Conservation (phyloP, 345 rosid genomes). For the Angophora floribunda region DNA sequence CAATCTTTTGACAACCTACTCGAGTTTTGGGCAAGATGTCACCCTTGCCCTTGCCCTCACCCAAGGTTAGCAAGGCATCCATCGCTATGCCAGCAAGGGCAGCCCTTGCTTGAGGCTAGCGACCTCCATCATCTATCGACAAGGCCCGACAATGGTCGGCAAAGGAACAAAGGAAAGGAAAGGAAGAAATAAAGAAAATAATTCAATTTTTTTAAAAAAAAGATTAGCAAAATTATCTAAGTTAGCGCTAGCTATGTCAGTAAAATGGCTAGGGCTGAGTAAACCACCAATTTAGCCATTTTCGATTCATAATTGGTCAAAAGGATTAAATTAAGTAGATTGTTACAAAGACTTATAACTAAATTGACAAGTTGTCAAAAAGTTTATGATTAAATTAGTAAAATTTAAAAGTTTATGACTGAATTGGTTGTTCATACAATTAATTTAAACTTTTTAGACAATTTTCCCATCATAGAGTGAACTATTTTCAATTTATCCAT, state of each 20-base stretch:
- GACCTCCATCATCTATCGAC: background rate
- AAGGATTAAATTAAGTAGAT: background rate
- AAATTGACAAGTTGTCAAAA: background rate
- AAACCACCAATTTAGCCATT: accelerated
- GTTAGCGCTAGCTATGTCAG: accelerated
- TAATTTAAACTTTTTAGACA: too few species aligned
- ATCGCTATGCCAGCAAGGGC: background rate
- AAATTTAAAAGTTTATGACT: too few species aligned
- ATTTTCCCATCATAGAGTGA: background rate
- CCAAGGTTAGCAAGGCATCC: background rate
- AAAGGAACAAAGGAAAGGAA: background rate
- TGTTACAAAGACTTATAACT: too few species aligned
- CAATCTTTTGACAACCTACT: background rate
- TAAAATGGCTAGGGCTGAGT: too few species aligned
- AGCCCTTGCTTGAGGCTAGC: background rate
- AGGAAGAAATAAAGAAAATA: background rate
- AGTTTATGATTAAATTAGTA: too few species aligned
- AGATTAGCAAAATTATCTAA: too few species aligned
- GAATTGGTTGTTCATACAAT: too few species aligned
- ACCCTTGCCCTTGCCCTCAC: background rate
- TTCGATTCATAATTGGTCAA: accelerated
- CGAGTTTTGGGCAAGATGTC: background rate
- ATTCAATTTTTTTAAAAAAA: accelerated
- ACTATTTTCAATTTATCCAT: background rate
- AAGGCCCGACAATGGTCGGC: background rate